Base-by-base conservation (phyloP, 768 basidiomycete genomes). In the Saitozyma sp. region DNA sequence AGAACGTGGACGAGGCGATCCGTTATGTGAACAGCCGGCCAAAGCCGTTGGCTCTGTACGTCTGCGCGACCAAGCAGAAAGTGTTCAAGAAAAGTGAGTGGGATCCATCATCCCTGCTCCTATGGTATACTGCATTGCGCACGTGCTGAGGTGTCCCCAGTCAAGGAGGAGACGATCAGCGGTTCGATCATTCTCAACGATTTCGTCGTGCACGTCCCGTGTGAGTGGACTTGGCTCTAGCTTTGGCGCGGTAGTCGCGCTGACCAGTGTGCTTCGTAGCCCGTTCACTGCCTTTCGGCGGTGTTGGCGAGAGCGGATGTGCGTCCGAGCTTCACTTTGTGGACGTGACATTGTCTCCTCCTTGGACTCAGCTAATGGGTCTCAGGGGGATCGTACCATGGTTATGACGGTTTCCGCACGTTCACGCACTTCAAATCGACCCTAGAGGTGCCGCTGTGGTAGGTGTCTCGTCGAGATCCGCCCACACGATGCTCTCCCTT, bases 291-390 rank as follows among this genome's bases (percentile, higher is more conserved):
- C 78, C 78, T 0, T 79, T 79, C 60, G 78, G 78, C n/a, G 78
- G 78, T 46, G 73, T 78, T 8, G 78, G 78, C 8, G 72, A 70
- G 9, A 76, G 74, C 59, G 78, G 78, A 20, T 76, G 78, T 78
- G 40, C 68, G 77, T 29, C 2, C 29, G 2, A 29, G 29, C 5
- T 29, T 5, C 29, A 29, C 29, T 29, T 29, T 29, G 29, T 29
- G 29, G 29, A 29, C 29, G 29, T 29, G 29, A 29, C 1, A 14
- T 10, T 49, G 45, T 42, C 8, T 11, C 9, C 8, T 11, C 9
- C 9, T 43, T 39, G n/a, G 43, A 45, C 39, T 17, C n/a, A 17
- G 4, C 29, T 46, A 39, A 29, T 56, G 14, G 45, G 29, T 5
- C 13, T 56, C 41, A 70, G 73, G 69, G 73, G 78, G 78, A 9